phyloP scores from a whole-genome alignment of 768 basidiomycete genomes.

The Leccinellum rugosiceps region DNA sequence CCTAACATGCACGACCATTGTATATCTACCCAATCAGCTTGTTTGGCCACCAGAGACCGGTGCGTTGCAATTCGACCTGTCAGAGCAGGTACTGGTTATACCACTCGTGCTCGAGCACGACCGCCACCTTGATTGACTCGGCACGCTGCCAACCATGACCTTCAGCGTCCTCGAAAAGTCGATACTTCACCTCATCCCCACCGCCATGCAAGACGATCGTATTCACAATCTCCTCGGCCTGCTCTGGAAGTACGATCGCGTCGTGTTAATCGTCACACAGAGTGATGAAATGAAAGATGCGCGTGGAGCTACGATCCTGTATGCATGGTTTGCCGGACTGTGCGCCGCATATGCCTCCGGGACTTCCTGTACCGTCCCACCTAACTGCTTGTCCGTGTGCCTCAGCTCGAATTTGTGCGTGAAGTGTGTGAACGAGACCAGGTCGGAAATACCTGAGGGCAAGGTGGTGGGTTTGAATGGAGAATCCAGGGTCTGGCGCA shows the following conservation, averaged over 20 bases:
- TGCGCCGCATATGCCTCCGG: slow-evolving; percentile 56
- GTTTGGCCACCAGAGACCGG: background rate
- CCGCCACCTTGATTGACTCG: slow-evolving; percentile 34
- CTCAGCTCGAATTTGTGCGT: slow-evolving; percentile 72
- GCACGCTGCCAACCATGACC: slow-evolving; percentile 40
- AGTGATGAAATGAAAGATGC: slow-evolving; percentile 14
- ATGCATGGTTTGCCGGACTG: slow-evolving; percentile 60
- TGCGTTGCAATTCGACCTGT: background rate
- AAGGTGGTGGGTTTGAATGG: slow-evolving; percentile 41
- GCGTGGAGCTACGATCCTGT: slow-evolving; percentile 62
- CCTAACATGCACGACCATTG: too few relatives aligned
- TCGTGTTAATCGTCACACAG: slow-evolving; percentile 28
- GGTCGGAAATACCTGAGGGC: slow-evolving; percentile 64
- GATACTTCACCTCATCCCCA: slow-evolving; percentile 31
- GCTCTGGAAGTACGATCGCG: slow-evolving; percentile 62
- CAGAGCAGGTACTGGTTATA: slow-evolving; percentile 22
- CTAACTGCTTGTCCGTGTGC: slow-evolving; percentile 59
- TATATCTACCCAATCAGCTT: too few relatives aligned
- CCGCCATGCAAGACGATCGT: slow-evolving; percentile 17
- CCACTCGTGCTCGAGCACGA: slow-evolving; percentile 35
- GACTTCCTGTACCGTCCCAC: slow-evolving; percentile 50
- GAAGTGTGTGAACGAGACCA: slow-evolving; percentile 51
- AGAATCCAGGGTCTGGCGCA: too few relatives aligned
- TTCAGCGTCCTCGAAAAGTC: slow-evolving; percentile 43
- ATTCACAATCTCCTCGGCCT: slow-evolving; percentile 41